These are phyloP conservation scores for Claviceps purpurea DNA, from an alignment of 2,329 filamentous ascomycete species.

Conservation along the genomic window DNA sequence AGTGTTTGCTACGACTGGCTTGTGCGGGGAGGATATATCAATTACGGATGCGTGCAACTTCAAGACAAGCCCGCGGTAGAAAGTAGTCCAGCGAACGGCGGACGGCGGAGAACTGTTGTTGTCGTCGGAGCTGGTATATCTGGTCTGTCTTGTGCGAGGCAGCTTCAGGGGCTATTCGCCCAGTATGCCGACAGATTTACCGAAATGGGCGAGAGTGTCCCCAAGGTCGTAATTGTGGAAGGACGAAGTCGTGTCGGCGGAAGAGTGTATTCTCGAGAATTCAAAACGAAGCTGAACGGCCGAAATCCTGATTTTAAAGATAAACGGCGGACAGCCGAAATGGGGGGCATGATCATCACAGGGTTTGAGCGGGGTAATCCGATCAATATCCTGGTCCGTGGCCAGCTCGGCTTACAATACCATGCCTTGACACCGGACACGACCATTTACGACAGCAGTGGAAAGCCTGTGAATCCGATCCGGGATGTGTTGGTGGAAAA, in stretches of 20 bases:
- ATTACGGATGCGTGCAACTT: conserved; percentile 79
- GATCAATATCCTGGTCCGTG: conserved; percentile 77
- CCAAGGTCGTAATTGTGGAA: conserved; percentile 70
- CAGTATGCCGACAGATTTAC: conserved; percentile 62
- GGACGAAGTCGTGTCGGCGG: conserved; percentile 80
- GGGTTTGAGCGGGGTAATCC: conserved; percentile 95
- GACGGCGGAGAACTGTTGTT: conserved; percentile 58
- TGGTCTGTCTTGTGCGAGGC: conserved; percentile 80
- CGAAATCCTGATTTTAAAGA: conserved; percentile 39
- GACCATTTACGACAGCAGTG: conserved; percentile 78
- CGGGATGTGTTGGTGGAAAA: conserved; percentile 78
- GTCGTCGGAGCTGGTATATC: conserved; percentile 92
- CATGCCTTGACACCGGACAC: conserved; percentile 69
- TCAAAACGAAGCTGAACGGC: conserved; percentile 43
- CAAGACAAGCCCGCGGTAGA: conserved; percentile 26
- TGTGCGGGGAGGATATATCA: conserved; percentile 82
- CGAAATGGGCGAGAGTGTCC: conserved; percentile 52
- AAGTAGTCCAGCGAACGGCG: conserved; percentile 21
- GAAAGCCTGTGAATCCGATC: conserved; percentile 60
- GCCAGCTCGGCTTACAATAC: conserved; percentile 77
- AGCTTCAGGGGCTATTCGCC: conserved; percentile 72
- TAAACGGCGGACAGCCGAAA: conserved; percentile 70
- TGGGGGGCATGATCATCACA: conserved; percentile 96
- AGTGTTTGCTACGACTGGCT: conserved; percentile 89
- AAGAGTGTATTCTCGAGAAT: conserved; percentile 73